Base-by-base conservation (phyloP, 2,329 filamentous ascomycete genomes). In the Chrysosporium keratinophilum region DNA sequence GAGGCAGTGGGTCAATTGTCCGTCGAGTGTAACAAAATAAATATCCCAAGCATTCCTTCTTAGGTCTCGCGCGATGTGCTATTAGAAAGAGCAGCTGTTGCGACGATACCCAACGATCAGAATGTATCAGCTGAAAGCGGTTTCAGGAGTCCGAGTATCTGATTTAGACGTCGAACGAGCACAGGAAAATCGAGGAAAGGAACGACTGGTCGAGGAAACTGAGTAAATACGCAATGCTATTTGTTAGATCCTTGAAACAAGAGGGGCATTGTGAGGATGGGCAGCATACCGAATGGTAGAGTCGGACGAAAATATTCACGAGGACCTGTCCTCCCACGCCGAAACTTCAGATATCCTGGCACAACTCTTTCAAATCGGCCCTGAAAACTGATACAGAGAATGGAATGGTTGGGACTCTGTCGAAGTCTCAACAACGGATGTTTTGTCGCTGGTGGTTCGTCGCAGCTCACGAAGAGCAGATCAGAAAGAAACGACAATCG, bases 291-390 rank as follows among this genome's bases (percentile, higher is more conserved):
- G 23, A 10, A 33, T 31, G 20, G 10, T 23, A 11, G 40, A 17
- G 20, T 42, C 14, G 14, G n/a, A 23, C 20, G 19, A 44, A 12
- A 41, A 31, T 40, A 14, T 17, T 9, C 19, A 40, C 34, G 49
- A 51, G 49, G 49, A 51, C 49, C 49, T 43, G 49, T 51, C 49
- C 49, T 51, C 40, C n/a, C 40, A 19, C 15, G 20, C 12, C 23
- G 23, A 51, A 49, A 4, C 34, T 40, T 40, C 46, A 23, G 19
- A 1, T 31, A 4, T 40, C 2, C 28, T 28, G 9, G 7, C 23
- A 3, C 19, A 14, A 19, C 7, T 40, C 39, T 43, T 50, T n/a
- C 40, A 50, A 50, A 35, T 17, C 9, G 28, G 17, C 9, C 10
- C n/a, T 19, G 37, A 19, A 6, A 7, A 42, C 14, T 6, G 40